Conservation (phyloP, 2,329 filamentous ascomycete genomes). For the Talaromyces sp. region DNA sequence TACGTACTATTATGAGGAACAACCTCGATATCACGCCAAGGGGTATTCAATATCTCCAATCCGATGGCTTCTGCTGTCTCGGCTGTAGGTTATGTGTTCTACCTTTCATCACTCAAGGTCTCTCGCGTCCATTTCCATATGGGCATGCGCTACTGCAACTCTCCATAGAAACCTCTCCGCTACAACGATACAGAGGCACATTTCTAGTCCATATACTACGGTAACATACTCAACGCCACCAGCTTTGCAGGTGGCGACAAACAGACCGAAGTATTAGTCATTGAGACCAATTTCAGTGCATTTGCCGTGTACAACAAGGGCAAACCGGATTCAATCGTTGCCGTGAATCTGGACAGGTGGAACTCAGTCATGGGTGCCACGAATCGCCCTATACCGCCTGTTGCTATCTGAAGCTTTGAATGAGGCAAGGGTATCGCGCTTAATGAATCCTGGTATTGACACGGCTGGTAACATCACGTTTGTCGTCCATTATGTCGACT, state of each 20-base stretch:
- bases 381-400: not conserved
- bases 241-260: not conserved
- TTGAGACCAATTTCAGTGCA: not conserved
- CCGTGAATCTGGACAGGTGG: conserved; percentile 4
- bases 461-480: conserved; percentile 2
- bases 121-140: not conserved
- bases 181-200: not conserved
- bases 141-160: not conserved
- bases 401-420: not conserved
- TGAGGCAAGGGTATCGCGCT: not conserved
- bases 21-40: not conserved
- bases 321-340: not conserved
- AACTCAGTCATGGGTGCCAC: not conserved
- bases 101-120: not conserved
- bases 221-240: not conserved
- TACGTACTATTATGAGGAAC: not conserved
- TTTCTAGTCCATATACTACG: not conserved
- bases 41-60: not conserved
- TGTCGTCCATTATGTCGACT: not conserved
- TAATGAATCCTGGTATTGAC: not conserved
- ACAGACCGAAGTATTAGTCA: not conserved
- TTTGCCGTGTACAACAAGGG: not conserved
- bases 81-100: not conserved
- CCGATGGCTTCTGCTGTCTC: not conserved
- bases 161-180: not conserved